A percentile compares a stretch with the other conserved stretches of the same genome.
These are phyloP conservation scores for Ascochyta clinopodiicola DNA, from an alignment of 2,329 filamentous ascomycete genomes.

Conservation along the genomic window DNA sequence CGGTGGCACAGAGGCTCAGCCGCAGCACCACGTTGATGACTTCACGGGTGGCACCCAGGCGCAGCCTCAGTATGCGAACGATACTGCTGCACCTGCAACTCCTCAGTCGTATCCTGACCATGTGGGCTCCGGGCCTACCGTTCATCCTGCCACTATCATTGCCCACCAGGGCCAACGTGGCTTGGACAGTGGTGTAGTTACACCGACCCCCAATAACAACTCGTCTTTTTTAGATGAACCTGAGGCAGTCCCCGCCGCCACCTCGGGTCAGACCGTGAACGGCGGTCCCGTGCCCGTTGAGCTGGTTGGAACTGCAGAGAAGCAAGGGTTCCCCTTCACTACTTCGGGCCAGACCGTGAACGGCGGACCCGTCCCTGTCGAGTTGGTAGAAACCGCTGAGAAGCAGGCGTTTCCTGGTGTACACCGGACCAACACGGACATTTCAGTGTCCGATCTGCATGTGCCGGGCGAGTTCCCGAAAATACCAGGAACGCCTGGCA, in stretches of 20 bases:
- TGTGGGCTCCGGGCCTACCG: not conserved
- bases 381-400: slow-evolving; percentile 22
- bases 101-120: not conserved
- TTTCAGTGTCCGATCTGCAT: slow-evolving; percentile 68
- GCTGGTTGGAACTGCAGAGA: slow-evolving; percentile 22
- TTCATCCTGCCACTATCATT: slow-evolving; percentile 22
- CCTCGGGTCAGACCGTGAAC: slow-evolving; percentile 34
- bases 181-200: slow-evolving; percentile 21
- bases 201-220: slow-evolving; percentile 23
- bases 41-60: slow-evolving; percentile 6
- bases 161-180: slow-evolving; percentile 19
- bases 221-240: slow-evolving; percentile 43
- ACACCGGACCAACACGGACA: slow-evolving; percentile 54
- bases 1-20: slow-evolving; percentile 14
- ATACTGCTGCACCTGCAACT: not conserved
- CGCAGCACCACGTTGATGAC: slow-evolving; percentile 23
- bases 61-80: not conserved
- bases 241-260: slow-evolving; percentile 36
- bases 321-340: slow-evolving; percentile 38
- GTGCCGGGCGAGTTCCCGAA: slow-evolving; percentile 72
- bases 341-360: slow-evolving; percentile 34
- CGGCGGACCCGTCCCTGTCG: slow-evolving; percentile 37
- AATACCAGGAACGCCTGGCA: slow-evolving; percentile 14
- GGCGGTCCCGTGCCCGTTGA: slow-evolving; percentile 38
- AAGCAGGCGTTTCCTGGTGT: slow-evolving; percentile 55